A percentile compares a stretch with the other conserved stretches of the same genome.
Evolutionary conservation across 2,329 filamentous ascomycete species (phyloP).

Genomic region (Colletotrichum tropicicola): DNA sequence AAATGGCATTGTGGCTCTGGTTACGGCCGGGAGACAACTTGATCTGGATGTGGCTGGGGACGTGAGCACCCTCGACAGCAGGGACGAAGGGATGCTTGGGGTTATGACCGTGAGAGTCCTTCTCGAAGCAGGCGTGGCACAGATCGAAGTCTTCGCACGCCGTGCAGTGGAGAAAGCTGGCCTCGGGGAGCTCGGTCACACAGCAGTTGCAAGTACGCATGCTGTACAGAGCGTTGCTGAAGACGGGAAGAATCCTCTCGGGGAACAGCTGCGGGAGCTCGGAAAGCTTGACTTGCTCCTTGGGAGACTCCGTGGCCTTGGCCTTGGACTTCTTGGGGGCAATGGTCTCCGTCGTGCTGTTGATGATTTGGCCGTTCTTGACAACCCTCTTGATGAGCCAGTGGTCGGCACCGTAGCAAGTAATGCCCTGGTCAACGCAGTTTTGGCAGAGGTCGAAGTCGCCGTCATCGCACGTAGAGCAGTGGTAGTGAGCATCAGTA

Average conservation of each 20-base stretch:
- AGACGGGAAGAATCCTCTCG: conserved; percentile 4
- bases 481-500: conserved; percentile 89
- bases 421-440: conserved; percentile 79
- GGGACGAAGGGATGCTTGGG: conserved; percentile 84
- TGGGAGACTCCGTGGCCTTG: conserved; percentile 32
- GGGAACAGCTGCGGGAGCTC: conserved; percentile 7
- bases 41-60: conserved; percentile 69
- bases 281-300: conserved; percentile 26
- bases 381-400: conserved; percentile 95
- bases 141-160: conserved; percentile 92
- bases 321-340: conserved; percentile 64
- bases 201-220: conserved; percentile 77
- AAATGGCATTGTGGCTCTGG: conserved; percentile 85
- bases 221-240: conserved; percentile 30
- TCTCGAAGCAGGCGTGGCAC: conserved; percentile 82
- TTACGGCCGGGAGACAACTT: conserved; percentile 84
- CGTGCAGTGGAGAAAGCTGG: conserved; percentile 85
- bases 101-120: conserved; percentile 86
- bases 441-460: conserved; percentile 91
- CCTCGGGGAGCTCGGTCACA: conserved; percentile 74
- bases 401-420: conserved; percentile 82
- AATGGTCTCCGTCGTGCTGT: conserved; percentile 86
- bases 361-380: conserved; percentile 79
- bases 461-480: conserved; percentile 89
- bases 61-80: conserved; percentile 68